Conservation (phyloP, 139 green algal genomes). For the Chlamydomonas schloesseri region DNA sequence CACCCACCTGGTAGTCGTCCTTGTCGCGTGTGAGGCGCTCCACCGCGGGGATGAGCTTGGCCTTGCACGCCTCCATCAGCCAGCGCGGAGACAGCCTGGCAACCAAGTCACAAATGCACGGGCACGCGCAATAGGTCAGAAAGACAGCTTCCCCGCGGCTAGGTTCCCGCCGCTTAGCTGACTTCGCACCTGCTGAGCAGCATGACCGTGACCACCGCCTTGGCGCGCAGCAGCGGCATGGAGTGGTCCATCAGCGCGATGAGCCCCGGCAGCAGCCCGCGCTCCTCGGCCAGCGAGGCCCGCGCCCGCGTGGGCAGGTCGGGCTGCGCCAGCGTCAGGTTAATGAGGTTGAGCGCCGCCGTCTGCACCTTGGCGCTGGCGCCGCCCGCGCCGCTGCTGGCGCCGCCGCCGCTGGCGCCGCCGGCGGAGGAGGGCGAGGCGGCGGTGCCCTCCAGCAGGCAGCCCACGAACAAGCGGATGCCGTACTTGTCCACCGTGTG, state of each 20-base stretch:
- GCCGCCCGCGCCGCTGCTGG: constrained; percentile 10
- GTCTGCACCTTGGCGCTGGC: constrained; percentile 69
- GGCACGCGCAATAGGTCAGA: too few relatives aligned
- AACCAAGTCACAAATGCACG: too few relatives aligned
- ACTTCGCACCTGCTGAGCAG: constrained; percentile 71
- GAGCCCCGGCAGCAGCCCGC: constrained; percentile 62
- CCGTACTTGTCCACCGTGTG: constrained; percentile 69
- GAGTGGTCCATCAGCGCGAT: constrained; percentile 77
- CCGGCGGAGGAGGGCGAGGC: background rate
- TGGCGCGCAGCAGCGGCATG: constrained; percentile 74
- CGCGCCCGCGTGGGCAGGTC: constrained; percentile 24
- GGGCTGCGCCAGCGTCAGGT: constrained; percentile 63
- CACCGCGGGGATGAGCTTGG: constrained; percentile 65
- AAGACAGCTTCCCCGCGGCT: too few relatives aligned
- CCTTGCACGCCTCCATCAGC: constrained; percentile 74
- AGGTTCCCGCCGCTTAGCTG: too few relatives aligned
- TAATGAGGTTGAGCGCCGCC: constrained; percentile 82
- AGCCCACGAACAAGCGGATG: constrained; percentile 58
- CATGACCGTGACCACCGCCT: constrained; percentile 71
- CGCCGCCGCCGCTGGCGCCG: background rate
- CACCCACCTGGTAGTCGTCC: constrained; percentile 76
- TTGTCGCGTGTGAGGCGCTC: constrained; percentile 76
- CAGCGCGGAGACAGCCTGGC: constrained; percentile 62
- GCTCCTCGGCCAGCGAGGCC: constrained; percentile 63
- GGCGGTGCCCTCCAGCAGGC: constrained; percentile 58